Percentiles rank a stretch among this genome's conserved stretches.
phyloP scores from a whole-genome alignment of 371 early-diverging fungal genomes.

The Encephalitozoon romaleae region DNA sequence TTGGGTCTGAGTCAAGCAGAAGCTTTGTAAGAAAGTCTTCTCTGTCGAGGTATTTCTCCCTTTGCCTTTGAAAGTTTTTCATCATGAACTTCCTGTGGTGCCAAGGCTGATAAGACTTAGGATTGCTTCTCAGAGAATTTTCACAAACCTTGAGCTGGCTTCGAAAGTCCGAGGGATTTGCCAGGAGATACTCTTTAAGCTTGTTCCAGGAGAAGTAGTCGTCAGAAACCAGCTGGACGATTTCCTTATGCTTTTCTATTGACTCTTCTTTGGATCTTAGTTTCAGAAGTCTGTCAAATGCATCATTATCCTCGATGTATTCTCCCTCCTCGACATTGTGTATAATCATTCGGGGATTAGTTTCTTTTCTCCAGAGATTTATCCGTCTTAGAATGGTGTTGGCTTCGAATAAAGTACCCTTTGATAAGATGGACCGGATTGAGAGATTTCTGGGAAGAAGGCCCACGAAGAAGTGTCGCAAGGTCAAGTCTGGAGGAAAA shows the following conservation, averaged over 20 bases:
- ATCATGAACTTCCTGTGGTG: constrained; percentile 39
- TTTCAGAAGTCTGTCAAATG: constrained; percentile 14
- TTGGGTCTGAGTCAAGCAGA: constrained; percentile 37
- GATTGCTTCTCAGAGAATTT: constrained; percentile 40
- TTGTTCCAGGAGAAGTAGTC: constrained; percentile 50
- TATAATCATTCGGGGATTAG: constrained; percentile 23
- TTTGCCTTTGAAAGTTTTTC: background rate
- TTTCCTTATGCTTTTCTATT: constrained; percentile 36
- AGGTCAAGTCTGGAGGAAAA: constrained; percentile 15
- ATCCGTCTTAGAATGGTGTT: background rate
- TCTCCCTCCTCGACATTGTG: constrained; percentile 36
- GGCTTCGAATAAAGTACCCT: background rate
- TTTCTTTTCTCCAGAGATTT: background rate
- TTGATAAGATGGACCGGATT: constrained; percentile 47
- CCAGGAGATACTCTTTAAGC: constrained; percentile 23
- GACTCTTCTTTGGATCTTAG: background rate
- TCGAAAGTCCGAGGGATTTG: background rate
- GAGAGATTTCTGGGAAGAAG: constrained; percentile 43
- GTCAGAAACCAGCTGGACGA: constrained; percentile 44
- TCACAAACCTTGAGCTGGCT: constrained; percentile 36
- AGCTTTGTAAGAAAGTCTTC: constrained; percentile 27
- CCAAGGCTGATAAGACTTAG: constrained; percentile 53
- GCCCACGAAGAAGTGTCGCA: constrained; percentile 26
- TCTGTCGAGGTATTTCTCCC: background rate
- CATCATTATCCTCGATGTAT: constrained; percentile 10